phyloP scores from a whole-genome alignment of 441 rosid genomes.

The Pelargonium cotyledonis region DNA sequence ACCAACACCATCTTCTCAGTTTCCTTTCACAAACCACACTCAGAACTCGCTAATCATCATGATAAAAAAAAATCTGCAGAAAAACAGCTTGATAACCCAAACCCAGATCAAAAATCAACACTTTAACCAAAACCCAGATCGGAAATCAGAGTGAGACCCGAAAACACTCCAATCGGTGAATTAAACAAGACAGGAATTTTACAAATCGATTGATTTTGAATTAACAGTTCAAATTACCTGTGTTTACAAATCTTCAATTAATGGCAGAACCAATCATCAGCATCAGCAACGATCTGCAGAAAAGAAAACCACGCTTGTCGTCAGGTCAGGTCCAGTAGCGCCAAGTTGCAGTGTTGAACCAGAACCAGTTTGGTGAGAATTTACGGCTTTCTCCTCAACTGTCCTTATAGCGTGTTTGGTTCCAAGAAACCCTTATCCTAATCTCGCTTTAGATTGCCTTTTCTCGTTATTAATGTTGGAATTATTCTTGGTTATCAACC shows the following conservation, averaged over 20 bases:
- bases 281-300: neutral
- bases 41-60: neutral
- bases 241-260: too few species aligned
- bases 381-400: neutral
- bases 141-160: neutral
- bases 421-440: neutral
- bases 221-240: neutral
- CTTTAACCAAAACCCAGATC: neutral
- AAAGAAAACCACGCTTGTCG: neutral
- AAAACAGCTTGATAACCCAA: neutral
- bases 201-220: neutral
- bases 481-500: too few species aligned
- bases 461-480: too few species aligned
- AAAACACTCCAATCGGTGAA: neutral
- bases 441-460: neutral
- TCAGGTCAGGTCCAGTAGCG: neutral
- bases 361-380: too few species aligned
- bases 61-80: neutral
- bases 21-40: neutral
- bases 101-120: neutral
- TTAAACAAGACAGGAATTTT: neutral
- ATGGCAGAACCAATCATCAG: neutral
- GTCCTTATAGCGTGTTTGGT: neutral
- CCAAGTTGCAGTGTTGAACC: neutral
- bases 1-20: slow-evolving; percentile 18